A percentile compares a stretch with the other conserved stretches of the same genome.
phyloP scores from a whole-genome alignment of 163 green algal species.

The Botryococcus braunii region DNA sequence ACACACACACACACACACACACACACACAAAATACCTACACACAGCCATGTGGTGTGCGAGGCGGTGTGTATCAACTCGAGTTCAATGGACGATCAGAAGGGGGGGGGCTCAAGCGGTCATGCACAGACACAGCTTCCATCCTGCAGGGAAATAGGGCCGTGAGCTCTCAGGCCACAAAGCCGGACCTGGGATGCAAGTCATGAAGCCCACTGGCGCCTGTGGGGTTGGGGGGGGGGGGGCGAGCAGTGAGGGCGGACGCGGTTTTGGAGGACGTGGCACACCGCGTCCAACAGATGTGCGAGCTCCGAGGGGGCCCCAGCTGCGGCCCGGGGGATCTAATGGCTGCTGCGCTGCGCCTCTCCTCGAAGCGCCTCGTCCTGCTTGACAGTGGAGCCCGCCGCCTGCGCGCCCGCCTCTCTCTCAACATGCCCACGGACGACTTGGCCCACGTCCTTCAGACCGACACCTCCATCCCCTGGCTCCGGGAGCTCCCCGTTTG shows the following conservation, averaged over 20 bases:
- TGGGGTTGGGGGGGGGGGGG: no score
- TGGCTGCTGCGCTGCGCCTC: slow-evolving; percentile 20
- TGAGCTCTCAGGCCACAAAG: neutral
- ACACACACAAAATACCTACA: no score
- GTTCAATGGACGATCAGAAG: neutral
- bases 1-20: neutral
- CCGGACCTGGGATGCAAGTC: neutral
- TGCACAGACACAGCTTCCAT: neutral
- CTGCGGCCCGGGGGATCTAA: slow-evolving; percentile 4
- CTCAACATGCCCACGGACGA: no score
- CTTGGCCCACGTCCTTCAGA: no score
- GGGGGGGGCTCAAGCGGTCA: neutral
- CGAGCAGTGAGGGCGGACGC: slow-evolving; percentile 19
- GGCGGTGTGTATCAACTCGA: neutral
- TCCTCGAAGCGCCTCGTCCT: slow-evolving; percentile 32
- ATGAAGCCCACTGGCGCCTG: no score
- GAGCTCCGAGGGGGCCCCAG: slow-evolving; percentile 10
- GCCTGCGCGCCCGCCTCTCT: no score
- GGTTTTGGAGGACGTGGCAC: slow-evolving; percentile 17
- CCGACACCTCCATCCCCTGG: no score
- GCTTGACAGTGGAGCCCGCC: slow-evolving; percentile 16
- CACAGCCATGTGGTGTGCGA: no score
- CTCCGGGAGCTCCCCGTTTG: no score
- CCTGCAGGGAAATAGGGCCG: neutral
- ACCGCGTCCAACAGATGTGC: slow-evolving; percentile 23